A percentile compares a stretch with the other conserved stretches of the same genome.
phyloP scores from a whole-genome alignment of 2,329 filamentous ascomycete species.

The Cercospora sp. region DNA sequence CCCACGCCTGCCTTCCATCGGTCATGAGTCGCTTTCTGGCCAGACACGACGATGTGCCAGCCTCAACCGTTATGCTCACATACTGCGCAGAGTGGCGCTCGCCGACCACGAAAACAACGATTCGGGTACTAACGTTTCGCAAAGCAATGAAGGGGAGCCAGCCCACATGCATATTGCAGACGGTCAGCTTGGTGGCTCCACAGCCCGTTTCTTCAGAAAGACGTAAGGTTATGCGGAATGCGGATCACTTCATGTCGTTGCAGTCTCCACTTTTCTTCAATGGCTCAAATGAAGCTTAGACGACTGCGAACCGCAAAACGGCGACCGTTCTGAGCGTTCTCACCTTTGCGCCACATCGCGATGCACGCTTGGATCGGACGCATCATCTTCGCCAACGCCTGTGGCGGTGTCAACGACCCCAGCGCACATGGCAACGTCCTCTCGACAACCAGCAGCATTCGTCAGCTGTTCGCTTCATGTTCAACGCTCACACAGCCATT shows the following conservation, averaged over 20 bases:
- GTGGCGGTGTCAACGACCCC: conserved; percentile 4
- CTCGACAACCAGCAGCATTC: neutral
- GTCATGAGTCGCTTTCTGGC: neutral
- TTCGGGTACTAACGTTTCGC: neutral
- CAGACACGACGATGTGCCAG: neutral
- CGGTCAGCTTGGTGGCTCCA: neutral
- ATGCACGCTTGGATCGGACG: neutral
- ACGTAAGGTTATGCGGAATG: neutral
- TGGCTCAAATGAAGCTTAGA: neutral
- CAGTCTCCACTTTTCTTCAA: neutral
- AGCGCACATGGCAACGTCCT: neutral
- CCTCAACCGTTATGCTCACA: neutral
- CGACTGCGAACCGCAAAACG: neutral
- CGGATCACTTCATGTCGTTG: neutral
- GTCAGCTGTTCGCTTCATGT: neutral
- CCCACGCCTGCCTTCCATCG: neutral
- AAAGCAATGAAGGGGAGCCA: neutral
- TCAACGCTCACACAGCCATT: conserved; percentile 7
- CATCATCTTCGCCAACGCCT: neutral
- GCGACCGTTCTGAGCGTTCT: neutral
- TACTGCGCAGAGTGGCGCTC: neutral
- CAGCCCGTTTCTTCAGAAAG: neutral
- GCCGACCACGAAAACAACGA: neutral
- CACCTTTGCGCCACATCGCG: neutral
- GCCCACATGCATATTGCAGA: neutral